Evolutionary conservation across 495 filamentous ascomycete genomes (phyloP).

Genomic region (Podospora tetraspora): DNA sequence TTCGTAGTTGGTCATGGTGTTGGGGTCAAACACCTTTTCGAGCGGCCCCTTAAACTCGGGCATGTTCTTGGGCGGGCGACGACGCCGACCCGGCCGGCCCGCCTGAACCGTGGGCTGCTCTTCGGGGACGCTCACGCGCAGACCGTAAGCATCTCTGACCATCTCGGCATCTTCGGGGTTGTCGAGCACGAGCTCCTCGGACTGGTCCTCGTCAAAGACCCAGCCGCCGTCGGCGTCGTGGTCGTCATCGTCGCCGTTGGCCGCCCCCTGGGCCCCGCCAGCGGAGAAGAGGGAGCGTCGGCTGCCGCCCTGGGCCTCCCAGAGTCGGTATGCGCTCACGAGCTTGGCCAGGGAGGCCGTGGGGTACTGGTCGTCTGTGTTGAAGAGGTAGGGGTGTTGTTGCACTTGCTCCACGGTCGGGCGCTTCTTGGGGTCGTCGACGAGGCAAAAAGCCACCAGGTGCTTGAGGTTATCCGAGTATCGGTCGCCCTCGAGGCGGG

Average conservation of each 20-base stretch:
- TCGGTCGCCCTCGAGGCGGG: conserved; percentile 13
- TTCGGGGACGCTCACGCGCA: conserved; percentile 1
- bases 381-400: conserved; percentile 12
- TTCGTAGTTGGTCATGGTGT: conserved; percentile 14
- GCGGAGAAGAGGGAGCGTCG: conserved; percentile 17
- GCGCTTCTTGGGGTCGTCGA: conserved; percentile 13
- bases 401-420: conserved; percentile 14
- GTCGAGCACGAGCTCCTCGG: conserved; percentile 7
- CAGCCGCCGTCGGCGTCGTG: conserved; percentile 6
- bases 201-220: conserved; percentile 7
- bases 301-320: conserved; percentile 14
- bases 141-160: conserved; percentile 6
- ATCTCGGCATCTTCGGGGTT: conserved; percentile 5
- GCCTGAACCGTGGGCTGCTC: neutral
- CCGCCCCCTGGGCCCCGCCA: conserved; percentile 14
- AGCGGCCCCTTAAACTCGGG: conserved; percentile 11
- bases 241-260: conserved; percentile 4
- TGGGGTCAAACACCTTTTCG: conserved; percentile 18
- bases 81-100: neutral
- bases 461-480: conserved; percentile 12
- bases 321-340: conserved; percentile 14
- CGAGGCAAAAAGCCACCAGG: conserved; percentile 15
- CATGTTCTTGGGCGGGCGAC: conserved; percentile 14
- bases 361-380: conserved; percentile 11
- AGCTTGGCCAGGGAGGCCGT: conserved; percentile 13